Evolutionary conservation across 2,329 filamentous ascomycete species (phyloP).

Genomic region (Taxawa tesnikishii): DNA sequence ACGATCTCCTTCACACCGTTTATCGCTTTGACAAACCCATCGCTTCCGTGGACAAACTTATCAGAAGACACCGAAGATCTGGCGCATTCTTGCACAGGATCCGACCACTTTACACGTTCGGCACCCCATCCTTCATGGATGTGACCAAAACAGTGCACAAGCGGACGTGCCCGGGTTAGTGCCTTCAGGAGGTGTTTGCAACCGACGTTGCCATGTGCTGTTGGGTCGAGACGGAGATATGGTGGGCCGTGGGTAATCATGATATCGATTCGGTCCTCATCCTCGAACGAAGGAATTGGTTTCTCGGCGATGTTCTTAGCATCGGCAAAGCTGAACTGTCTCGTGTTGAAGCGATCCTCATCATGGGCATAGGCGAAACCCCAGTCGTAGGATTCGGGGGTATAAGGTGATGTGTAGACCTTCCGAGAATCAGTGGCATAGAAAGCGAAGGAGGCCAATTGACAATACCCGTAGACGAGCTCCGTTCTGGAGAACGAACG

Average conservation of each 20-base stretch:
- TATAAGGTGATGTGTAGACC: constrained; percentile 42
- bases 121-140: constrained; percentile 46
- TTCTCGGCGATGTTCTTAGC: constrained; percentile 16
- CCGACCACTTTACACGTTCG: constrained; percentile 26
- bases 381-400: constrained; percentile 44
- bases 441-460: constrained; percentile 1
- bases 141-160: constrained; percentile 51
- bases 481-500: constrained; percentile 36
- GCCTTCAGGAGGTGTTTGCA: constrained; percentile 43
- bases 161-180: constrained; percentile 36
- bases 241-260: constrained; percentile 52
- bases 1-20: constrained; percentile 7
- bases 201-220: constrained; percentile 29
- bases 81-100: constrained; percentile 21
- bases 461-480: constrained; percentile 31
- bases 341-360: constrained; percentile 39
- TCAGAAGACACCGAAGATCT: no score
- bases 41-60: constrained; percentile 43
- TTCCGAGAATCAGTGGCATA: neutral
- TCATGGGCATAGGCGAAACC: constrained; percentile 41
- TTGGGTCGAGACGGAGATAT: constrained; percentile 35
- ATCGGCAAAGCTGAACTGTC: constrained; percentile 14
- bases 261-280: constrained; percentile 33
- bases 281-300: constrained; percentile 19
- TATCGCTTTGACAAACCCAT: constrained; percentile 23